phyloP scores from a whole-genome alignment of 1,139 yeast species.

The Blastobotrys apis region DNA sequence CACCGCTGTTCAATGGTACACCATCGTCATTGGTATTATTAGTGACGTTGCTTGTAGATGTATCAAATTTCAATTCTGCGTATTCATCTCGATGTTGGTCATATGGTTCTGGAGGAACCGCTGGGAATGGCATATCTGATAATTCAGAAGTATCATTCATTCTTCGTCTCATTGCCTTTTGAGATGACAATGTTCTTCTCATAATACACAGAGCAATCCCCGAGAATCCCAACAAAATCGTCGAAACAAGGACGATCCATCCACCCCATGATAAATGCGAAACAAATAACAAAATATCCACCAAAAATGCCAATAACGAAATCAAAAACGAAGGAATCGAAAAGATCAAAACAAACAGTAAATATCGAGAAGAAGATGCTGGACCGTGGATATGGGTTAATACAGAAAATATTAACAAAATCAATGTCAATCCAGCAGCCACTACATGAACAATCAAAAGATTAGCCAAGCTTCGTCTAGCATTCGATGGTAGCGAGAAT shows the following conservation, averaged over 20 bases:
- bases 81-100: constrained; percentile 16
- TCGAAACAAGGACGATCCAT: constrained; percentile 48
- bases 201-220: constrained; percentile 45
- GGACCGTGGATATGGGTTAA: constrained; percentile 41
- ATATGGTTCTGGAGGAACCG: constrained; percentile 5
- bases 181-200: constrained; percentile 50
- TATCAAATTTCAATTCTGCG: constrained; percentile 23
- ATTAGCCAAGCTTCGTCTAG: constrained; percentile 64
- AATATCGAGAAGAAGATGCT: constrained; percentile 35
- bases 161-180: constrained; percentile 38
- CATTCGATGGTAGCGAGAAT: constrained; percentile 50
- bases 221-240: constrained; percentile 42
- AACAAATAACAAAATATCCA: constrained; percentile 50
- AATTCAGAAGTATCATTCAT: constrained; percentile 27
- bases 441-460: constrained; percentile 76
- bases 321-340: constrained; percentile 46
- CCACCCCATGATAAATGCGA: constrained; percentile 53
- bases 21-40: constrained; percentile 13
- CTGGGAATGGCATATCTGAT: constrained; percentile 17
- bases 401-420: constrained; percentile 41
- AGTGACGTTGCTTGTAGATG: constrained; percentile 3
- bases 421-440: constrained; percentile 70
- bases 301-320: constrained; percentile 48
- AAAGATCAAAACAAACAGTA: constrained; percentile 41
- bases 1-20: constrained; percentile 17